Evolutionary conservation across 1,284 basidiomycete species (phyloP).

Genomic region (Ustilago tritici): DNA sequence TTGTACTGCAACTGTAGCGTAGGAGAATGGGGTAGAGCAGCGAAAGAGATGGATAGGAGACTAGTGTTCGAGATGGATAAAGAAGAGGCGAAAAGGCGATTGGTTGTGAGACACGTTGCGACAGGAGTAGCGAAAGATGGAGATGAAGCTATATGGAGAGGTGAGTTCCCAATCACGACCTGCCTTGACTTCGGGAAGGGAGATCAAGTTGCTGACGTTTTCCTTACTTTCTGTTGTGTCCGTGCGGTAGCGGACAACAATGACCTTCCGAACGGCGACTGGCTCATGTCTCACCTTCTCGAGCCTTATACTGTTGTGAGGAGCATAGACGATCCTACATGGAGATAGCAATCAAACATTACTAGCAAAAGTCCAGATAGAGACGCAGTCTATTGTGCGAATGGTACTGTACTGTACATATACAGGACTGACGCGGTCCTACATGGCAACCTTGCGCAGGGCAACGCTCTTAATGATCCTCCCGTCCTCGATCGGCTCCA

Average conservation of each 20-base stretch:
- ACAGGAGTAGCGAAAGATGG: conserved; percentile 79
- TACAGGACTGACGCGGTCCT: not conserved
- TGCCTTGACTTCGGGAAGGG: not conserved
- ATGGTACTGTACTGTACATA: not conserved
- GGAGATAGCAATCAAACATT: conserved; percentile 15
- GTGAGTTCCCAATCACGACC: conserved; percentile 71
- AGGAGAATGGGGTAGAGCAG: conserved; percentile 80
- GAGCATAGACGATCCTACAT: conserved; percentile 43
- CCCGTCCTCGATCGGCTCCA: conserved; percentile 47
- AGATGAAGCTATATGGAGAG: conserved; percentile 79
- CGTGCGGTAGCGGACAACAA: conserved; percentile 59
- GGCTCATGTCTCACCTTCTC: conserved; percentile 60
- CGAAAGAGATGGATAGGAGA: conserved; percentile 79
- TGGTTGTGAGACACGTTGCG: conserved; percentile 80
- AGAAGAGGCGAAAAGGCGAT: conserved; percentile 75
- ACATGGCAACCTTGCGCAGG: conserved; percentile 16
- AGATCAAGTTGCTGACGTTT: not conserved
- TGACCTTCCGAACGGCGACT: conserved; percentile 67
- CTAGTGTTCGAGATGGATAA: conserved; percentile 80
- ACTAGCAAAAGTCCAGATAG: not conserved
- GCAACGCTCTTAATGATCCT: conserved; percentile 36
- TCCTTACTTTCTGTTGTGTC: too few species aligned
- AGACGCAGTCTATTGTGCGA: too few species aligned
- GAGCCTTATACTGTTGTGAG: conserved; percentile 45
- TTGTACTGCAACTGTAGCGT: conserved; percentile 81